phyloP scores from a whole-genome alignment of 768 basidiomycete genomes.

The Rhizopogon roseolus region DNA sequence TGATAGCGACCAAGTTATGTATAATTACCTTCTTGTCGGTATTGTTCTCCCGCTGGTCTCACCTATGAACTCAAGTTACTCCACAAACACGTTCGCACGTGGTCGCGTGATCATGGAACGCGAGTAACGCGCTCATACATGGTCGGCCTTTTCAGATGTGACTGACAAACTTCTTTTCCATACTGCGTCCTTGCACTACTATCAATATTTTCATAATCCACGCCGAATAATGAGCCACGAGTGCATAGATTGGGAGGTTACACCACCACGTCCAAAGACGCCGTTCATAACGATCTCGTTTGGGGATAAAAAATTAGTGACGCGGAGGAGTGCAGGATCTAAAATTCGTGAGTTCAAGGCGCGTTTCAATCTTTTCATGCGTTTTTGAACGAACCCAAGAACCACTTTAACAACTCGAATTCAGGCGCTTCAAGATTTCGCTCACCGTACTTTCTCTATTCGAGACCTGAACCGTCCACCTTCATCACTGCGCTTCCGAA shows the following conservation, averaged over 20 bases:
- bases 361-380: background rate
- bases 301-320: background rate
- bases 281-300: constrained; percentile 8
- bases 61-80: too few species aligned
- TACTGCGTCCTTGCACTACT: background rate
- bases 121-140: background rate
- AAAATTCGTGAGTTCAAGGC: background rate
- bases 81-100: background rate
- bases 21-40: too few species aligned
- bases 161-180: background rate
- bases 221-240: constrained; percentile 15
- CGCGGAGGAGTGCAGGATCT: background rate
- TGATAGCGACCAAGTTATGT: too few species aligned
- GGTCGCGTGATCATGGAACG: background rate
- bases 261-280: constrained; percentile 13
- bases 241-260: constrained; percentile 20
- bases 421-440: background rate
- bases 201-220: background rate
- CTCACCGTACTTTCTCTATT: background rate
- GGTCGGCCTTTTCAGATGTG: too few species aligned
- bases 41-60: too few species aligned
- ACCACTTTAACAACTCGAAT: too few species aligned
- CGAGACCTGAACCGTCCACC: background rate
- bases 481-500: background rate
- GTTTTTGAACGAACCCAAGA: background rate